Evolutionary conservation across 2,329 filamentous ascomycete species (phyloP).

Genomic region (Trichoderma sp.): DNA sequence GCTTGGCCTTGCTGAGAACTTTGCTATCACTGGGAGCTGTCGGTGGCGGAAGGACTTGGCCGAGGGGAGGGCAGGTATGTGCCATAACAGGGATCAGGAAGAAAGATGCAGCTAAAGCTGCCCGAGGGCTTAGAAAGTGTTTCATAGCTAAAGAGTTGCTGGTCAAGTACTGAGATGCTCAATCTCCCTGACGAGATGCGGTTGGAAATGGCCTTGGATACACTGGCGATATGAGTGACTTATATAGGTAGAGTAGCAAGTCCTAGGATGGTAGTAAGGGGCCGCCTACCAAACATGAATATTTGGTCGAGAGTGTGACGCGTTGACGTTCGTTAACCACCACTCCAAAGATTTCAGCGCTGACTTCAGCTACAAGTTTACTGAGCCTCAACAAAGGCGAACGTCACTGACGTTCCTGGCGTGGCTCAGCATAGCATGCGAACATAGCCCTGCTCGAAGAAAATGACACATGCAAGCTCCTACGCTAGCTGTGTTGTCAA

Average conservation of each 20-base stretch:
- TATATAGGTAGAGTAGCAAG: not conserved
- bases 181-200: not conserved
- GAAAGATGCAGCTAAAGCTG: not conserved
- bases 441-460: not conserved
- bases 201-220: not conserved
- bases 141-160: not conserved
- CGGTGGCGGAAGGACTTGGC: constrained; percentile 6
- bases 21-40: not conserved
- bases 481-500: not conserved
- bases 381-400: not conserved
- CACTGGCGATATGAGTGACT: not conserved
- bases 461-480: not conserved
- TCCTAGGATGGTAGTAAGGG: not conserved
- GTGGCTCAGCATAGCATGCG: not conserved
- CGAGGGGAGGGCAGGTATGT: constrained; percentile 3
- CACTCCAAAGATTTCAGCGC: not conserved
- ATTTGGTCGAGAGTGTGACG: not conserved
- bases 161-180: no score
- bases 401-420: not conserved
- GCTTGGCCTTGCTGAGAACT: not conserved
- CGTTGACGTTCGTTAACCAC: not conserved
- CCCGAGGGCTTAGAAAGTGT: not conserved
- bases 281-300: not conserved
- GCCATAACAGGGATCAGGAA: not conserved
- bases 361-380: no score